These are phyloP conservation scores for Hymenoscyphus fraxineus DNA, from an alignment of 2,329 filamentous ascomycete genomes.

Conservation along the genomic window DNA sequence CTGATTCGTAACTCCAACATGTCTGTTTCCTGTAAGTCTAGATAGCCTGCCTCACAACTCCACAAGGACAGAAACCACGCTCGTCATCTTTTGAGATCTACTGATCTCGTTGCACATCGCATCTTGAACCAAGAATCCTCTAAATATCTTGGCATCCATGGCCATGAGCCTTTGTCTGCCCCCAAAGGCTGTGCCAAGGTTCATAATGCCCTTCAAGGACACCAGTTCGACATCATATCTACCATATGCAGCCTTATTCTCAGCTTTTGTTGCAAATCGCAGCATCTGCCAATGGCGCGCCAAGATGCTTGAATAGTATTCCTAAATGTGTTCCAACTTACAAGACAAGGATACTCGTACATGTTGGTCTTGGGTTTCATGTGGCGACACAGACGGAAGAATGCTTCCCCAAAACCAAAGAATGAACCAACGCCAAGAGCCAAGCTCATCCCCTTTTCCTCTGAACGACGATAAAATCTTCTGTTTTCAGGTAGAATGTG, in stretches of 20 bases:
- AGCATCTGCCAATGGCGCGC: background rate
- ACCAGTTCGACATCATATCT: background rate
- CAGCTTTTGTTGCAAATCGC: background rate
- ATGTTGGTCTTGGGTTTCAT: background rate
- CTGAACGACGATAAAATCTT: background rate
- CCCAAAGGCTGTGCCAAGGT: background rate
- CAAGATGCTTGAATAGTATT: background rate
- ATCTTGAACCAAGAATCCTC: background rate
- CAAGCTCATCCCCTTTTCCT: background rate
- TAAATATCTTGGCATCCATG: background rate
- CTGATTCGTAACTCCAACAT: too few species aligned
- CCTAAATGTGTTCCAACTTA: background rate
- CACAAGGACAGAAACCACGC: background rate
- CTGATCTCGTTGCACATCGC: background rate
- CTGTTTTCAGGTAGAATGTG: background rate
- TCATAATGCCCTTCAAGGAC: background rate
- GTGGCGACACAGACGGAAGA: conserved; percentile 1
- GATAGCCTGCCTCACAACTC: background rate
- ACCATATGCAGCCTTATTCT: background rate
- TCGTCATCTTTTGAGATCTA: background rate
- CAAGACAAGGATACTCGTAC: background rate
- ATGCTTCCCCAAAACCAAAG: background rate
- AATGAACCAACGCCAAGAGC: conserved; percentile 1
- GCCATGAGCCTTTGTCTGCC: background rate
- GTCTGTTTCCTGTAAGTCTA: too few species aligned